phyloP scores from a whole-genome alignment of 805 yeast genomes.

The Pichia insulana region DNA sequence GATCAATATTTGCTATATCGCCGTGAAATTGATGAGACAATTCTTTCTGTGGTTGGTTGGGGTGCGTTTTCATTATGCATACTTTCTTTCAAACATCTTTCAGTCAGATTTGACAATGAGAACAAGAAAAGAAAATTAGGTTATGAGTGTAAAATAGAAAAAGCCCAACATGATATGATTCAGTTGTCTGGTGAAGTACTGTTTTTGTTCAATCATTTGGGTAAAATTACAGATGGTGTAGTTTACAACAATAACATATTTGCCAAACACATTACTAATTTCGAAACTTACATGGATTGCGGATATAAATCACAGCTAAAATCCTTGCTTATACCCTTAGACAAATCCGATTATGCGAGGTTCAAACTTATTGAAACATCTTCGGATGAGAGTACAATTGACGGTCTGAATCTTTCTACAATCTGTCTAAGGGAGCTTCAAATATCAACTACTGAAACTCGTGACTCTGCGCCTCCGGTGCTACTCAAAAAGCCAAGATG shows the following conservation, averaged over 20 bases:
- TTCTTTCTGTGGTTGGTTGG: background rate
- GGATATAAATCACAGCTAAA: background rate
- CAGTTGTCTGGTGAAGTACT: background rate
- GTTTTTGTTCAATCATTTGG: background rate
- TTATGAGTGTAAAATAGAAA: background rate
- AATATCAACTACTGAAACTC: too few relatives aligned
- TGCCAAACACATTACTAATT: background rate
- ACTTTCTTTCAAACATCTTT: constrained; percentile 1
- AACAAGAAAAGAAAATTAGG: background rate
- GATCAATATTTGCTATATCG: background rate
- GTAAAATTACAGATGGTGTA: background rate
- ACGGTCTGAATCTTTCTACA: too few relatives aligned
- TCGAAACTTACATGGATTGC: background rate
- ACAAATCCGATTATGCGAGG: background rate
- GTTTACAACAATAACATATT: background rate
- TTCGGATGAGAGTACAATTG: background rate
- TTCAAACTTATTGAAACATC: background rate
- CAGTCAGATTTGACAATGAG: background rate
- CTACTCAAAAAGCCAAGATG: too few relatives aligned
- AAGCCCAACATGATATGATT: constrained; percentile 2
- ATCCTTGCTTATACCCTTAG: background rate
- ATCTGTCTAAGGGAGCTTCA: too few relatives aligned
- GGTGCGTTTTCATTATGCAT: constrained; percentile 5
- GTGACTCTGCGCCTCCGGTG: too few relatives aligned
- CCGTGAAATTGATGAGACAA: background rate